phyloP scores from a whole-genome alignment of 768 basidiomycete genomes.

The Tylopilus cervinicoccineus region DNA sequence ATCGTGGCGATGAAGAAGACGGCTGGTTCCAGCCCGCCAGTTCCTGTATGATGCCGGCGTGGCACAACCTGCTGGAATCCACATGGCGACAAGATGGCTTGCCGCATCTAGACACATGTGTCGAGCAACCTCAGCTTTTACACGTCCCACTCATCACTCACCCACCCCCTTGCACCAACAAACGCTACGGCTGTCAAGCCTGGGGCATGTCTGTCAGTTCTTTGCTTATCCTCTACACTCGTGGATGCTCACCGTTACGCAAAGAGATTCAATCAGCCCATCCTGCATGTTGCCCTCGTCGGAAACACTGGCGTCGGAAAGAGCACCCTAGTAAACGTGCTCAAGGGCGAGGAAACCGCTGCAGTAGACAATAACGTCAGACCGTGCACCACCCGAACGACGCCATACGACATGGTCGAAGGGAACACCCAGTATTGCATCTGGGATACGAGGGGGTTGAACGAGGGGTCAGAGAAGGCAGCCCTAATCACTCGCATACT shows the following conservation, averaged over 20 bases:
- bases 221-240: neutral
- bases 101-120: neutral
- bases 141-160: neutral
- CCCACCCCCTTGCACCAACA: neutral
- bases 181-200: neutral
- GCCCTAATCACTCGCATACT: neutral
- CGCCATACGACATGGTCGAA: conserved; percentile 7
- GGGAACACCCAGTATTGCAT: conserved; percentile 8
- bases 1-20: neutral
- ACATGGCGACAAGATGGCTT: conserved; percentile 6
- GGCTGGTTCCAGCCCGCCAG: neutral
- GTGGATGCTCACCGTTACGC: neutral
- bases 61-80: conserved; percentile 17
- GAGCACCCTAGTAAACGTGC: conserved; percentile 26
- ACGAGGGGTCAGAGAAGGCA: conserved; percentile 13
- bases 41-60: neutral
- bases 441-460: conserved; percentile 27
- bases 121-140: neutral
- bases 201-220: conserved; percentile 18
- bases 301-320: conserved; percentile 25
- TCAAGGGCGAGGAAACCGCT: conserved; percentile 13
- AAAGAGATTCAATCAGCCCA: conserved; percentile 1
- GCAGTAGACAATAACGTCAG: conserved; percentile 13
- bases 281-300: conserved; percentile 18
- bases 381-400: conserved; percentile 17